A percentile compares a stretch with the other conserved stretches of the same genome.
Conservation (phyloP, 768 basidiomycete species). For the Termitomyces bulborhizus region DNA sequence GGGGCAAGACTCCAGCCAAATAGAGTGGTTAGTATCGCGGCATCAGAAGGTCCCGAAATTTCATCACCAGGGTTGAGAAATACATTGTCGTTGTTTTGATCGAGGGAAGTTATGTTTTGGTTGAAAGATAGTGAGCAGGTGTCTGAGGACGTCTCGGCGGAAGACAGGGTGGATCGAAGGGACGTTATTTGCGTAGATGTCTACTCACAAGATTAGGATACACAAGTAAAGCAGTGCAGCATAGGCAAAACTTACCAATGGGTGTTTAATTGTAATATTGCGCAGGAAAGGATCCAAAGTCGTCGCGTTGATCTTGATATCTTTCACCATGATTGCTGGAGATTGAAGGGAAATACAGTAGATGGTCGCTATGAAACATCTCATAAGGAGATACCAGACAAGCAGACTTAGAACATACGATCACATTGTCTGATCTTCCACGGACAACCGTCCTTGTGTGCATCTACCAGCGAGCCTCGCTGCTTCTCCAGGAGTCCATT, state of each 20-base stretch:
- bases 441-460: constrained; percentile 79
- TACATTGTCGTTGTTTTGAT: constrained; percentile 11
- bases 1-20: constrained; percentile 48
- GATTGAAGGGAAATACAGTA: constrained; percentile 71
- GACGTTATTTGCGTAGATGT: constrained; percentile 50
- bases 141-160: constrained; percentile 18
- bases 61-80: constrained; percentile 11
- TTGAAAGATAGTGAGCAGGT: constrained; percentile 2
- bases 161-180: constrained; percentile 39
- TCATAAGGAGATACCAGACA: neutral
- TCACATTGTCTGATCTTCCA: constrained; percentile 82
- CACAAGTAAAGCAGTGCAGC: neutral
- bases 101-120: neutral
- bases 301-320: constrained; percentile 51
- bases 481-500: constrained; percentile 73
- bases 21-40: constrained; percentile 37
- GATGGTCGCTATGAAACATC: constrained; percentile 42
- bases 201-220: constrained; percentile 26
- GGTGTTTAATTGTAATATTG: constrained; percentile 60
- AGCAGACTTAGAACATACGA: constrained; percentile 34
- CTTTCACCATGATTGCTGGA: constrained; percentile 54
- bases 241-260: constrained; percentile 46
- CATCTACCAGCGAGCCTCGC: constrained; percentile 51
- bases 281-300: constrained; percentile 46
- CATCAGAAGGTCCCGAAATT: constrained; percentile 26